phyloP scores from a whole-genome alignment of 75 land plant species.

The Pinus albicaulis region DNA sequence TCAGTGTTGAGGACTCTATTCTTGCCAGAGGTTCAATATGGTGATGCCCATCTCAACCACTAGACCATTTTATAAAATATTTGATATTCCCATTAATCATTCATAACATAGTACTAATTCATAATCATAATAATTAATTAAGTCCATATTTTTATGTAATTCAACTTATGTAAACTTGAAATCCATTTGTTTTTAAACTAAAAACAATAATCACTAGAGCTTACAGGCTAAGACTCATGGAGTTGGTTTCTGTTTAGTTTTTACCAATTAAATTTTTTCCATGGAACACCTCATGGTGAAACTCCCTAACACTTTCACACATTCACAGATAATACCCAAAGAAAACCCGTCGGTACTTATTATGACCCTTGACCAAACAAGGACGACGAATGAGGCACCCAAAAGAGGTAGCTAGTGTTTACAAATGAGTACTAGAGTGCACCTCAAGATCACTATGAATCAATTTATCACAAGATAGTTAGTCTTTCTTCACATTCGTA shows the following conservation, averaged over 20 bases:
- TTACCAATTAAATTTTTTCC: neutral
- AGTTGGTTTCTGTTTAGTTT: neutral
- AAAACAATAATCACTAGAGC: neutral
- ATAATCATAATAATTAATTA: neutral
- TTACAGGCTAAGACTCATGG: neutral
- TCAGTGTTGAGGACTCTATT: too few species aligned
- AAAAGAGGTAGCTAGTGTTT: too few species aligned
- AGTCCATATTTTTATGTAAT: neutral
- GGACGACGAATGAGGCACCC: too few species aligned
- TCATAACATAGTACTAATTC: neutral
- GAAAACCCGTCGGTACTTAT: too few species aligned
- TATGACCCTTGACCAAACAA: too few species aligned
- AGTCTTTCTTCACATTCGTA: too few species aligned
- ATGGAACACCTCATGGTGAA: neutral
- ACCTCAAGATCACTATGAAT: too few species aligned
- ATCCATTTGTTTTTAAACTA: neutral
- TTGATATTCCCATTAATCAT: neutral
- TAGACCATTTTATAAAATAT: neutral
- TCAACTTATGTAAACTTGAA: too few species aligned
- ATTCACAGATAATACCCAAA: too few species aligned
- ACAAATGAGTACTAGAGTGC: too few species aligned
- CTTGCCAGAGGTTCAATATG: too few species aligned
- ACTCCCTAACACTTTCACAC: neutral
- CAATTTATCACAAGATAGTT: too few species aligned
- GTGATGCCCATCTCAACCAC: neutral